Evolutionary conservation across 23 red algal genomes (phyloP), one percentile per base, ranked within the genome.

Genomic region (Gracilaria gracilis): DNA sequence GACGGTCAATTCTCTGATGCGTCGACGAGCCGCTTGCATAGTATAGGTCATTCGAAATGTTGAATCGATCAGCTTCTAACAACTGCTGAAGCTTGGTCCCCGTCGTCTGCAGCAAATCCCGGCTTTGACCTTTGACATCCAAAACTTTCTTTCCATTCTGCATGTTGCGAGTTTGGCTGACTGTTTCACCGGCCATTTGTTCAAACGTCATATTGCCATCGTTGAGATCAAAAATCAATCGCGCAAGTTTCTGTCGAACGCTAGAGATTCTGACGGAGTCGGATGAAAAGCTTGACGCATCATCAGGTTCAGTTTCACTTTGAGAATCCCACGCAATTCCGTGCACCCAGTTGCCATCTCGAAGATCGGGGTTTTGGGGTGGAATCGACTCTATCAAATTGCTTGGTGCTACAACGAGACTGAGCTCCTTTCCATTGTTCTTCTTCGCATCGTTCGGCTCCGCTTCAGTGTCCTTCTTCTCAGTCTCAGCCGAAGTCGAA

Each of bases 1-100:
- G 64, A 28, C 85, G 93, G 39, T 95, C 84, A 36, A 88, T 67
- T 75, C 79, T 85, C 42, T 84, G 76, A 35, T 73, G 55, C 17
- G 76, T 82, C 21, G 79, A 82, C 14, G 75, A 64, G 25, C 77
- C 86, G 62, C 80, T 80, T n/a, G 80, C 80, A 57, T 95, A 95
- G 74, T 88, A 95, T 24, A 79, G 39, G 47, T 95, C 93, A 84
- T 91, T 95, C 21, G 93, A 95, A 14, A 95, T 80, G 44, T 95
- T 90, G 86, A 91, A 88, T 6, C 61, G 75, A 36, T 95, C 93
- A 21, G 81, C 49, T 46, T 86, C 82, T 20, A 88, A 46, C 14
- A 84, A 36, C 61, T 90, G 71, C 36, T 79, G 59, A 51, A 90
- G 54, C 64, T 61, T 70, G 34, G 87, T 67, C 5, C 87, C 87